Conservation (phyloP, 2,329 filamentous ascomycete genomes). For the Scorias spongiosa region DNA sequence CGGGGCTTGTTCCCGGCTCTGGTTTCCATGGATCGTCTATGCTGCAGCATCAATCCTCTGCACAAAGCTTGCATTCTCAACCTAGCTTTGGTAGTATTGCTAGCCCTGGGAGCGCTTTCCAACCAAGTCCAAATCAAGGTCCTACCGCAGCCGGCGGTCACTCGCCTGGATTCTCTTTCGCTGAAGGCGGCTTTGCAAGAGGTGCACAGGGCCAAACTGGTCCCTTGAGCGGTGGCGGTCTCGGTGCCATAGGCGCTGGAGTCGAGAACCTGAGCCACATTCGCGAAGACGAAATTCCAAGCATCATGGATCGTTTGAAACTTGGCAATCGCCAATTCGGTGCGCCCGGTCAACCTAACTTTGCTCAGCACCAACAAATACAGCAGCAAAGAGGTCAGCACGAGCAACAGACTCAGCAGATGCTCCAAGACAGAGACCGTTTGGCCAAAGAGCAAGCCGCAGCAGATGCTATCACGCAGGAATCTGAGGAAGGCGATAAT, state of each 20-base stretch:
- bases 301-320: constrained; percentile 50
- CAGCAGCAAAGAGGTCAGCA: constrained; percentile 24
- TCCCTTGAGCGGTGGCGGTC: constrained; percentile 14
- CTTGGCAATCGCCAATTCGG: constrained; percentile 30
- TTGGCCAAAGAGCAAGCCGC: constrained; percentile 47
- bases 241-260: constrained; percentile 31
- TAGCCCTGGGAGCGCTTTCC: constrained; percentile 54
- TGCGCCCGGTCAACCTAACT: constrained; percentile 26
- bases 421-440: constrained; percentile 45
- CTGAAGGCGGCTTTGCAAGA: constrained; percentile 43
- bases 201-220: constrained; percentile 14
- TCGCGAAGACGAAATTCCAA: constrained; percentile 57
- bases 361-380: constrained; percentile 29
- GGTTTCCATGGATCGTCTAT: constrained; percentile 28
- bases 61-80: constrained; percentile 90
- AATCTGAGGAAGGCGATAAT: constrained; percentile 30
- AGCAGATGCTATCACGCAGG: constrained; percentile 29
- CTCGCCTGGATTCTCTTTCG: constrained; percentile 44
- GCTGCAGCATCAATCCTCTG: constrained; percentile 86
- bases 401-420: constrained; percentile 41
- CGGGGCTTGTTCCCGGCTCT: no score
- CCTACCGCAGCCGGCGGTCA: constrained; percentile 13
- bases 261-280: constrained; percentile 29
- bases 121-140: constrained; percentile 41
- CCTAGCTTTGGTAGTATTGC: constrained; percentile 91